Percentiles rank a stretch among this genome's conserved stretches.
Evolutionary conservation across 2,329 filamentous ascomycete species (phyloP).

Genomic region (Aspergillus japonicus): DNA sequence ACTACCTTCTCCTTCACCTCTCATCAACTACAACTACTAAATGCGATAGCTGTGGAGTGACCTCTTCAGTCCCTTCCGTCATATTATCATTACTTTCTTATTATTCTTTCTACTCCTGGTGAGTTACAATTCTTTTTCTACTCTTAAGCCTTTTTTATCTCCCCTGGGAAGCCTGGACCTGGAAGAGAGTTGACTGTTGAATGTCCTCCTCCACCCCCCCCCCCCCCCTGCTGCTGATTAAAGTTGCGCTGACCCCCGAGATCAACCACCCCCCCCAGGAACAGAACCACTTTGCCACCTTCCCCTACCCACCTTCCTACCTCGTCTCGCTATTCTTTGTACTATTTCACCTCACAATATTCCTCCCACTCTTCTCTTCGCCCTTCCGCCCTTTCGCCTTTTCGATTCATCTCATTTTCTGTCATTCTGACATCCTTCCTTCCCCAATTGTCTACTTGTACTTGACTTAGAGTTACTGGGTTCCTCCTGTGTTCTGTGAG

Average conservation of each 20-base stretch:
- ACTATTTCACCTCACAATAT: slow-evolving; percentile 1
- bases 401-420: neutral
- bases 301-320: slow-evolving; percentile 8
- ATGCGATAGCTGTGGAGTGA: too few relatives aligned
- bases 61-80: too few relatives aligned
- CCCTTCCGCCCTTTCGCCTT: neutral
- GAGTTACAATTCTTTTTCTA: slow-evolving; percentile 1
- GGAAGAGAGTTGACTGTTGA: neutral
- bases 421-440: neutral
- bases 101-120: neutral
- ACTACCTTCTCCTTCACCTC: too few relatives aligned
- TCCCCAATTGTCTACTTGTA: neutral
- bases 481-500: neutral
- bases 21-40: too few relatives aligned
- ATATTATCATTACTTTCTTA: too few relatives aligned
- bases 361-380: neutral
- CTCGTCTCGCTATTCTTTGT: slow-evolving; percentile 1
- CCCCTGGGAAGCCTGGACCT: too few relatives aligned
- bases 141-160: slow-evolving; percentile 1
- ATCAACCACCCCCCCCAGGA: slow-evolving; percentile 12
- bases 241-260: slow-evolving; percentile 14
- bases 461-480: neutral
- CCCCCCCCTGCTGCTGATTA: slow-evolving; percentile 22
- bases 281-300: slow-evolving; percentile 22
- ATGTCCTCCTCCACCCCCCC: neutral